phyloP scores from a whole-genome alignment of 352 stramenopile species.

The Globisporangium cederbergense region DNA sequence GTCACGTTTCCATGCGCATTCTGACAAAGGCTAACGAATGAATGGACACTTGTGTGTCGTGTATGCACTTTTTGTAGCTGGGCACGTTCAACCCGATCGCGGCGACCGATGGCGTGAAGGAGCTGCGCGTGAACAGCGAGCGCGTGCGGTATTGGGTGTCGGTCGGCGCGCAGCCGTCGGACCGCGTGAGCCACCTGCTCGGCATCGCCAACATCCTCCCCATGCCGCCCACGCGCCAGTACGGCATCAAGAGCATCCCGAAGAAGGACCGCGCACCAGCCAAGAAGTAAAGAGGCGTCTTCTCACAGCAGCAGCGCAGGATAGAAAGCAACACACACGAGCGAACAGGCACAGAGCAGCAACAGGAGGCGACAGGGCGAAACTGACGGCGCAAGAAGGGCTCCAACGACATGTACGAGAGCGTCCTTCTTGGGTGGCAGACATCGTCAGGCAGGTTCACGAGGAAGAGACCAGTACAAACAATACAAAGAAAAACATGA shows the following conservation, averaged over 20 bases:
- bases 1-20: neutral
- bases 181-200: conserved; percentile 77
- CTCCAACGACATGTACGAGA: neutral
- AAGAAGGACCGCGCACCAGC: conserved; percentile 72
- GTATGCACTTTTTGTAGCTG: conserved; percentile 33
- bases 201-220: conserved; percentile 81
- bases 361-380: neutral
- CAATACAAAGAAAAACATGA: neutral
- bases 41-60: neutral
- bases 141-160: conserved; percentile 87
- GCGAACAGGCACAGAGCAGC: neutral
- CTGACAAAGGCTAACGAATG: neutral
- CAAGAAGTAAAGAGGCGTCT: conserved; percentile 31
- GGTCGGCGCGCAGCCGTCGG: conserved; percentile 81
- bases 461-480: neutral
- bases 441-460: neutral
- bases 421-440: neutral
- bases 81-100: conserved; percentile 88
- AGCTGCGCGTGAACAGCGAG: conserved; percentile 85
- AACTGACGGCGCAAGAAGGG: neutral
- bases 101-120: conserved; percentile 79
- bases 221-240: conserved; percentile 79
- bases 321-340: neutral
- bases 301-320: neutral
- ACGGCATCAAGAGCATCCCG: conserved; percentile 81